A percentile compares a stretch with the other conserved stretches of the same genome.
Evolutionary conservation across 257 asterid genomes (phyloP).

Genomic region (Salvia miltiorrhiza): DNA sequence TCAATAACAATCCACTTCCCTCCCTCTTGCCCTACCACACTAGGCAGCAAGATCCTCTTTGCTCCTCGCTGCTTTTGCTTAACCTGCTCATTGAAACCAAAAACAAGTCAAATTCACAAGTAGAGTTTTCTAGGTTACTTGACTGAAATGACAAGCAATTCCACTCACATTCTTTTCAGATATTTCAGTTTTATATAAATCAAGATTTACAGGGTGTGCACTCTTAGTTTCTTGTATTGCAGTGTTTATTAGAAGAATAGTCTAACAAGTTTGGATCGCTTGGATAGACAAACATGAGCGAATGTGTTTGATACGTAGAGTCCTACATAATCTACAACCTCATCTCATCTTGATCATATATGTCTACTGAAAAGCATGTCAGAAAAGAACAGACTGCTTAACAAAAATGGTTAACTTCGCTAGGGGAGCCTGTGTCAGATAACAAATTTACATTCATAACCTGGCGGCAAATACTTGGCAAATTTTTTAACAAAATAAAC

Average conservation of each 20-base stretch:
- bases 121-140: not conserved
- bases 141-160: not conserved
- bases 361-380: not conserved
- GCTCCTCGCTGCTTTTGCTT: constrained; percentile 95
- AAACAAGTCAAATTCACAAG: not conserved
- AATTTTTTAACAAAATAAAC: not conserved
- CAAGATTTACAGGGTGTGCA: not conserved
- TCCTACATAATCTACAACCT: not conserved
- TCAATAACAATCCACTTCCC: constrained; percentile 95
- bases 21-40: constrained; percentile 90
- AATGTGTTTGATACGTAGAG: not conserved
- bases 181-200: not conserved
- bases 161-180: not conserved
- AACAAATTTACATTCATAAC: not conserved
- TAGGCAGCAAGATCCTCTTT: constrained; percentile 74
- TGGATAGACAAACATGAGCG: not conserved
- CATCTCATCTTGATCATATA: not conserved
- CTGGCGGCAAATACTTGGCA: not conserved
- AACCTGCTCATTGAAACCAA: constrained; percentile 51
- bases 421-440: not conserved
- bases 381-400: not conserved
- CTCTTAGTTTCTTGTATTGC: not conserved
- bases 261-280: not conserved
- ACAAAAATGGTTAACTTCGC: not conserved
- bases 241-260: not conserved